Conservation (phyloP, 768 basidiomycete species). For the Gymnopilus junonius region DNA sequence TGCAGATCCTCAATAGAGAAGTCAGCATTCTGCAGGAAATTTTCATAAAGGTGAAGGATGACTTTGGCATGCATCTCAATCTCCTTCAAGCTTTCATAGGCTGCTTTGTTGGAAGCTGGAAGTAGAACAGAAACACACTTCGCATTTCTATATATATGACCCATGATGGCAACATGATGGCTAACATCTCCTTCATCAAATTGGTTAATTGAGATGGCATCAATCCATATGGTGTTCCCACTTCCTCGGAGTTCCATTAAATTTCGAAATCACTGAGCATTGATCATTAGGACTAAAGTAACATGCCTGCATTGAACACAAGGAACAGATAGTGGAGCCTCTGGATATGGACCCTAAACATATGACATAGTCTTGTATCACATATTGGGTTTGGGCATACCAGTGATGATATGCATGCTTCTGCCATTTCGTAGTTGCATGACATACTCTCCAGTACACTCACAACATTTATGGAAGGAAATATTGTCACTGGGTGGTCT, state of each 20-base stretch:
- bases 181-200: background rate
- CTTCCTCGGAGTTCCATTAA: slow-evolving; percentile 1
- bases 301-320: background rate
- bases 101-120: slow-evolving; percentile 1
- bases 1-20: background rate
- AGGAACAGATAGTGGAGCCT: background rate
- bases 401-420: background rate
- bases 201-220: slow-evolving; percentile 10
- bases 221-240: slow-evolving; percentile 10
- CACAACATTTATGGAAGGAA: slow-evolving; percentile 2
- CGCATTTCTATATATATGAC: slow-evolving; percentile 8
- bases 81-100: background rate
- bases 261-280: slow-evolving; percentile 4
- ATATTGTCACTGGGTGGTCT: background rate
- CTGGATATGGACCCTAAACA: slow-evolving; percentile 6
- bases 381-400: background rate
- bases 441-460: slow-evolving; percentile 1
- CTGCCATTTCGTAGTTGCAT: background rate
- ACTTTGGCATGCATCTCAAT: slow-evolving; percentile 1
- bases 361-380: slow-evolving; percentile 11
- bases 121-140: slow-evolving; percentile 11
- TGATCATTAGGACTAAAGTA: slow-evolving; percentile 7
- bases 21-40: slow-evolving; percentile 4
- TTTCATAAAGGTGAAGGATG: background rate
- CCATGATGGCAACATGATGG: slow-evolving; percentile 4